Percentiles rank a stretch among this genome's conserved stretches.
phyloP scores from a whole-genome alignment of 192 early-diverging fungal species.

The Rhizoclosmatium globosum region DNA sequence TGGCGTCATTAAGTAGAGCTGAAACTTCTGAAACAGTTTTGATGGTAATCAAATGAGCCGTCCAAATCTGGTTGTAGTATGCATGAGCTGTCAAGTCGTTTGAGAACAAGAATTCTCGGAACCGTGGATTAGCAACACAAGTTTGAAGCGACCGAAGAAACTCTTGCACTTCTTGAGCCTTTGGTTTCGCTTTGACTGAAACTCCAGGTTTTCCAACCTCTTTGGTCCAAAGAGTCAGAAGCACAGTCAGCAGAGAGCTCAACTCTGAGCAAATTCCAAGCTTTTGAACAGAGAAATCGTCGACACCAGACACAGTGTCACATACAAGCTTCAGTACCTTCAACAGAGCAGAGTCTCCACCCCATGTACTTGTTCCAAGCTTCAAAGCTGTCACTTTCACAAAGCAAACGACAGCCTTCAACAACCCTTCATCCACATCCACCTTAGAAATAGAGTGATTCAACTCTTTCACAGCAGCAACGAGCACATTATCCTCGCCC shows the following conservation, averaged over 20 bases:
- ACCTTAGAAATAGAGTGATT: constrained; percentile 26
- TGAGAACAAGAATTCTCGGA: constrained; percentile 26
- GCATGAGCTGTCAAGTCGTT: not conserved
- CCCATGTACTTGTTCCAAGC: constrained; percentile 4
- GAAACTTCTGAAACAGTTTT: not conserved
- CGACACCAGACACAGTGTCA: not conserved
- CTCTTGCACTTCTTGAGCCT: not conserved
- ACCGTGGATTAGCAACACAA: constrained; percentile 6
- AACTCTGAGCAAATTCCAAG: constrained; percentile 15
- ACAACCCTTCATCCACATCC: constrained; percentile 37
- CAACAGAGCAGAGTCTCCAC: not conserved
- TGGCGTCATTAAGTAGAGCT: not conserved
- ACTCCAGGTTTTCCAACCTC: not conserved
- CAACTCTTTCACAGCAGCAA: constrained; percentile 20
- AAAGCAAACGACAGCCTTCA: constrained; percentile 39
- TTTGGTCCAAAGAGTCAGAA: constrained; percentile 10
- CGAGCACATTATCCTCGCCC: constrained; percentile 11
- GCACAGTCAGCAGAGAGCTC: constrained; percentile 10
- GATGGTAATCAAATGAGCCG: constrained; percentile 8
- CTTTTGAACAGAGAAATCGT: constrained; percentile 7
- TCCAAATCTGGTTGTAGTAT: constrained; percentile 34
- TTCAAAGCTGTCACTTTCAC: constrained; percentile 38
- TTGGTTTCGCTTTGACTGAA: not conserved
- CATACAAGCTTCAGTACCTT: constrained; percentile 2
- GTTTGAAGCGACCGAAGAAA: constrained; percentile 1